These are phyloP conservation scores for Coffea humblotiana DNA, from an alignment of 305 asterid genomes.

Conservation along the genomic window DNA sequence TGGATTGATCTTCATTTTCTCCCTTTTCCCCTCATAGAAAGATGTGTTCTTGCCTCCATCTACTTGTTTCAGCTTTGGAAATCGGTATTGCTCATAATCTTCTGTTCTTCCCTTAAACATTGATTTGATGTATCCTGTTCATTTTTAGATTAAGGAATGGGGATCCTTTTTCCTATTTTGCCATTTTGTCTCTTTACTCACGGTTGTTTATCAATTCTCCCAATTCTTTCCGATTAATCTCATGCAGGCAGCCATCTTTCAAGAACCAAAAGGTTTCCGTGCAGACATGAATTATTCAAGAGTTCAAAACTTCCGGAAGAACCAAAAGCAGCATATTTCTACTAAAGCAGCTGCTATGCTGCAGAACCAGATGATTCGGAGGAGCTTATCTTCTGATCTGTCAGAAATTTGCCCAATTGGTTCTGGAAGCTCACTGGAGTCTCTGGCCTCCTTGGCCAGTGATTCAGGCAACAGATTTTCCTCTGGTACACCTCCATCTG, in stretches of 20 bases:
- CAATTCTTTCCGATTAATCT: background rate
- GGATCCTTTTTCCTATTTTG: background rate
- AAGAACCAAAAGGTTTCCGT: background rate
- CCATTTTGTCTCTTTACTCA: background rate
- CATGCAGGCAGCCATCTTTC: conserved; percentile 1
- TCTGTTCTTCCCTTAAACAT: background rate
- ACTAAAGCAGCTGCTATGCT: background rate
- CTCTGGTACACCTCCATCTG: background rate
- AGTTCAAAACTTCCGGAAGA: too few relatives aligned
- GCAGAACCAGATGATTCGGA: background rate
- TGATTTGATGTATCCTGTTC: too few relatives aligned
- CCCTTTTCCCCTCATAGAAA: too few relatives aligned
- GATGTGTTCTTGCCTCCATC: too few relatives aligned
- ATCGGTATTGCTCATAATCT: background rate
- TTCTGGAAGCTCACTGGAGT: background rate
- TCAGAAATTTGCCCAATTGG: background rate
- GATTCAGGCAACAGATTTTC: background rate
- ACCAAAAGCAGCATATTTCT: too few relatives aligned
- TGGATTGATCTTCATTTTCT: background rate
- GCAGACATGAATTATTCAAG: background rate
- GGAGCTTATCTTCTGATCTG: background rate
- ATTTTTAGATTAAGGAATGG: background rate
- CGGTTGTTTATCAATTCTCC: background rate
- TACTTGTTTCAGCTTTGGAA: background rate
- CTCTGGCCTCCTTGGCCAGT: too few relatives aligned